phyloP scores from a whole-genome alignment of 768 basidiomycete species.

The Cyathus striatus region DNA sequence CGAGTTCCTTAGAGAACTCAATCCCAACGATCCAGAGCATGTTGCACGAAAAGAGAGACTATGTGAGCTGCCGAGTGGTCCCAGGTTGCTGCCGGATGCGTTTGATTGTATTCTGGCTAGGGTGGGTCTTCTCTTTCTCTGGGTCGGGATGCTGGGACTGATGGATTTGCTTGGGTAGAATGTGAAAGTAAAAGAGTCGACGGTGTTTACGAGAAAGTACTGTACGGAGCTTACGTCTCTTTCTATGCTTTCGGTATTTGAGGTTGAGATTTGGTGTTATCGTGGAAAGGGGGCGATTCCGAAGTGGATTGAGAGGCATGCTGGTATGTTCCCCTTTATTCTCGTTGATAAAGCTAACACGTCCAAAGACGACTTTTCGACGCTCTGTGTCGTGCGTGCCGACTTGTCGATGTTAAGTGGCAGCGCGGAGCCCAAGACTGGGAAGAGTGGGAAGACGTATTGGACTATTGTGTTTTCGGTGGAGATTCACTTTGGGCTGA shows the following conservation, averaged over 20 bases:
- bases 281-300: conserved; percentile 68
- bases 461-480: conserved; percentile 85
- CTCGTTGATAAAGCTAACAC: background rate
- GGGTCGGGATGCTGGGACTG: background rate
- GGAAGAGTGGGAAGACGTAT: conserved; percentile 63
- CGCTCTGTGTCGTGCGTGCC: conserved; percentile 72
- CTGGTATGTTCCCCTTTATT: conserved; percentile 28
- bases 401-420: conserved; percentile 69
- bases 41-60: conserved; percentile 56
- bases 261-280: conserved; percentile 84
- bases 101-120: conserved; percentile 76
- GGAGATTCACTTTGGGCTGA: conserved; percentile 79
- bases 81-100: conserved; percentile 73
- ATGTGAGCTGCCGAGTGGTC: conserved; percentile 74
- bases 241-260: conserved; percentile 72
- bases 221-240: conserved; percentile 77
- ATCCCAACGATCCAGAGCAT: conserved; percentile 64
- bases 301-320: conserved; percentile 66
- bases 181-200: conserved; percentile 76
- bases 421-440: conserved; percentile 64
- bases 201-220: conserved; percentile 77
- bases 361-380: conserved; percentile 60
- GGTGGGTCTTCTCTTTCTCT: conserved; percentile 31
- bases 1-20: conserved; percentile 67
- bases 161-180: conserved; percentile 32